Conservation (phyloP, 2,329 filamentous ascomycete species). For the Fusarium miscanthi region DNA sequence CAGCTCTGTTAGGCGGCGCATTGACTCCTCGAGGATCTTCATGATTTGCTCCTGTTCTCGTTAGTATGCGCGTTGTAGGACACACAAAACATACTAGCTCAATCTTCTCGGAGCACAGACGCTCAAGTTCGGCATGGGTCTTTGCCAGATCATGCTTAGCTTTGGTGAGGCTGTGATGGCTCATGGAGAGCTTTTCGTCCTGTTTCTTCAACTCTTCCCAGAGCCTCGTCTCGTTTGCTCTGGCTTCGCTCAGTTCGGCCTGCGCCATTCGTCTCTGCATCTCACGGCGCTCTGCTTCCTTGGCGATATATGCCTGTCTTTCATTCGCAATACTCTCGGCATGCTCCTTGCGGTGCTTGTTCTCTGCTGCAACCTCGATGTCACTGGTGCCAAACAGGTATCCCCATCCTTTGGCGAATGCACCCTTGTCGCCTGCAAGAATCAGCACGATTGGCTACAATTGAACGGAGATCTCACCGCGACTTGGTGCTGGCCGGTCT, state of each 20-base stretch:
- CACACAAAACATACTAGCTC: background rate
- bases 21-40: background rate
- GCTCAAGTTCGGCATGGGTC: background rate
- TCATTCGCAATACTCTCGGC: background rate
- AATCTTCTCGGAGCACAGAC: background rate
- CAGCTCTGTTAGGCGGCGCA: background rate
- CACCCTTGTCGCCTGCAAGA: background rate
- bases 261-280: background rate
- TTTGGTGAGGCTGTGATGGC: background rate
- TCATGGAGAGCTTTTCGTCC: background rate
- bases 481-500: background rate
- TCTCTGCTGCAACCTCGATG: background rate
- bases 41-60: background rate
- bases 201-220: background rate
- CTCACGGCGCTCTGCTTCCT: background rate
- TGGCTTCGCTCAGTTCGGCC: background rate
- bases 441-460: background rate
- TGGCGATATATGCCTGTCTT: background rate
- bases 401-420: background rate
- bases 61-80: background rate
- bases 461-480: accelerated
- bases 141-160: background rate
- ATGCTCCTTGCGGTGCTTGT: background rate
- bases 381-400: background rate
- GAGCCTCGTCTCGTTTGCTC: background rate